phyloP scores from a whole-genome alignment of 257 asterid species.

The Nicotiana tabacum region DNA sequence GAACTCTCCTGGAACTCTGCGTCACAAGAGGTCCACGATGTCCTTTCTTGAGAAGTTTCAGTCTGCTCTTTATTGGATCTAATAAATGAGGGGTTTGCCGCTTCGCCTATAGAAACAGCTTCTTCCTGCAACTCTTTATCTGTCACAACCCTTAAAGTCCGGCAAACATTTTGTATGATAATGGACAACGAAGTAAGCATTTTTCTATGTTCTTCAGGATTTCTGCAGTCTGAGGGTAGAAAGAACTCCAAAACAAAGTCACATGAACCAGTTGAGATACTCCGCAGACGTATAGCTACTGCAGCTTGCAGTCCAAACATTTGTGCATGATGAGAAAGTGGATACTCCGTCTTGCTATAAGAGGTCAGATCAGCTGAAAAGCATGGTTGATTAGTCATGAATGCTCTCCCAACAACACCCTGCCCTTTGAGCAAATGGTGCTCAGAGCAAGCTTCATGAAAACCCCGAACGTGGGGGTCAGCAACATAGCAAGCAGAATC shows the following conservation, averaged over 20 bases:
- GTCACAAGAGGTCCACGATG: constrained; percentile 14
- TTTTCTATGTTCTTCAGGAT: constrained; percentile 54
- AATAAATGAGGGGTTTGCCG: constrained; percentile 10
- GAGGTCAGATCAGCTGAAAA: constrained; percentile 71
- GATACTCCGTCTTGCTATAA: constrained; percentile 68
- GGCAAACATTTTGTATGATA: constrained; percentile 57
- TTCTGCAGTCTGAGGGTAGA: constrained; percentile 55
- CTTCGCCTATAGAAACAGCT: constrained; percentile 18
- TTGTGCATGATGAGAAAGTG: constrained; percentile 88
- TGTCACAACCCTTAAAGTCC: constrained; percentile 59
- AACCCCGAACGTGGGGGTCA: constrained; percentile 56
- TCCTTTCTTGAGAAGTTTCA: constrained; percentile 16
- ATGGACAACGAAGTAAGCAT: constrained; percentile 67
- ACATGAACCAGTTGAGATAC: constrained; percentile 47
- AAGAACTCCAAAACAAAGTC: constrained; percentile 90
- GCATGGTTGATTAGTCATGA: constrained; percentile 71
- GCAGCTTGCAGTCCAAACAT: constrained; percentile 78
- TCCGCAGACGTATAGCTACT: constrained; percentile 82
- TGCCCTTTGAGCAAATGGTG: constrained; percentile 78
- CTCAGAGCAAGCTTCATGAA: constrained; percentile 85
- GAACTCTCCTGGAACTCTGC: constrained; percentile 23
- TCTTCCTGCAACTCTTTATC: constrained; percentile 68
- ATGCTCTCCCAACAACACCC: constrained; percentile 80
- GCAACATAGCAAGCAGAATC: constrained; percentile 70
- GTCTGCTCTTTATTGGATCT: constrained; percentile 13